These are phyloP conservation scores for Echria macrotheca DNA, from an alignment of 495 filamentous ascomycete genomes.

Conservation along the genomic window DNA sequence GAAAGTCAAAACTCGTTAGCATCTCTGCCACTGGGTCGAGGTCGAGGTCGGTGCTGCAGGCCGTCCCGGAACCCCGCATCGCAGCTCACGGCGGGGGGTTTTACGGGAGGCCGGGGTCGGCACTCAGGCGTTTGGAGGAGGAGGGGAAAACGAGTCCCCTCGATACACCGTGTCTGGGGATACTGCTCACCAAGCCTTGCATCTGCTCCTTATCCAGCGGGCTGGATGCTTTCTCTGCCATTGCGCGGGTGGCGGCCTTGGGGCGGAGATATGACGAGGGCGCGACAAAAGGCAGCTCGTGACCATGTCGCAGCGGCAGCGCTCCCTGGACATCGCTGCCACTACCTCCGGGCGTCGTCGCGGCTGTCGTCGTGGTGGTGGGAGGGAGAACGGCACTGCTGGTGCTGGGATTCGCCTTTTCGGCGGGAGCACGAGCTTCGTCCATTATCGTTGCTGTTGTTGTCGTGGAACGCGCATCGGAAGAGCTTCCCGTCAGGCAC, in stretches of 20 bases:
- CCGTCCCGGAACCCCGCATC: constrained; percentile 26
- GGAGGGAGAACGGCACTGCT: constrained; percentile 15
- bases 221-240: constrained; percentile 56
- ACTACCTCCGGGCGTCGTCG: background rate
- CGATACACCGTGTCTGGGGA: constrained; percentile 30
- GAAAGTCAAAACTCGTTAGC: constrained; percentile 15
- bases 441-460: constrained; percentile 29
- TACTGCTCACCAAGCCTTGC: constrained; percentile 75
- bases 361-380: constrained; percentile 5
- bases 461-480: constrained; percentile 30
- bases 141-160: no score
- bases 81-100: constrained; percentile 9
- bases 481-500: constrained; percentile 9
- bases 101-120: constrained; percentile 2
- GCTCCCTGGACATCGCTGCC: constrained; percentile 23
- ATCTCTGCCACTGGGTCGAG: background rate
- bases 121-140: no score
- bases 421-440: constrained; percentile 29
- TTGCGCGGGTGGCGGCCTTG: constrained; percentile 45
- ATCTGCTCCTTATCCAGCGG: constrained; percentile 85
- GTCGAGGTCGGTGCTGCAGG: background rate
- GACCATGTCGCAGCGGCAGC: constrained; percentile 34
- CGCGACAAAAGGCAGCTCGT: constrained; percentile 61
- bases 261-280: constrained; percentile 83
- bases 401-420: constrained; percentile 26